A percentile compares a stretch with the other conserved stretches of the same genome.
Conservation (phyloP, 2,329 filamentous ascomycete species). For the Aureobasidium melanogenum region DNA sequence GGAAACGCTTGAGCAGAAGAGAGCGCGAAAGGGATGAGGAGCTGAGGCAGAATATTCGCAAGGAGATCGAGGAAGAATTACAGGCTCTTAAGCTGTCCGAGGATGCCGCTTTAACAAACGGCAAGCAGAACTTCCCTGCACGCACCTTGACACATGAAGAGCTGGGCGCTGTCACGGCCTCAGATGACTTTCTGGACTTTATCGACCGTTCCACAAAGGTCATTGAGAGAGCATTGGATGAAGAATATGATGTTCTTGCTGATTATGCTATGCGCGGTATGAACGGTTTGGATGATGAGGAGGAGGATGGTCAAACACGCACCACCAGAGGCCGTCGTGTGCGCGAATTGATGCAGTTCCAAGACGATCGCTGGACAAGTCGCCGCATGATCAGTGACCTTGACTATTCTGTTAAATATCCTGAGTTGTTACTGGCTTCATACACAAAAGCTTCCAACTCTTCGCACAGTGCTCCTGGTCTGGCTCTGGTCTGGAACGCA, state of each 20-base stretch:
- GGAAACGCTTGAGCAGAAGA: conserved; percentile 68
- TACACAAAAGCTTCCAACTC: conserved; percentile 66
- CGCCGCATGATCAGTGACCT: conserved; percentile 95
- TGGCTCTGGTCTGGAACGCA: conserved; percentile 95
- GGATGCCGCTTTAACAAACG: conserved; percentile 36
- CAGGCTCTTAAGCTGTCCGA: conserved; percentile 53
- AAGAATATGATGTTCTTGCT: conserved; percentile 91
- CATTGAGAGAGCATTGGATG: conserved; percentile 87
- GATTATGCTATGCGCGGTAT: conserved; percentile 80
- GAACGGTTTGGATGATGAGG: conserved; percentile 71
- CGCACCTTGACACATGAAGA: conserved; percentile 77
- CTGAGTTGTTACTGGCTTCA: conserved; percentile 82
- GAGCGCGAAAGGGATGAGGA: conserved; percentile 82
- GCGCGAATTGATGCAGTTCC: conserved; percentile 87
- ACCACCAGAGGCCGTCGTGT: conserved; percentile 66
- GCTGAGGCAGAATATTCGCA: conserved; percentile 70
- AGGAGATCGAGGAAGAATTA: conserved; percentile 89
- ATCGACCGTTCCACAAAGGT: conserved; percentile 94
- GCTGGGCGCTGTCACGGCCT: conserved; percentile 79
- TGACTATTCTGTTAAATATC: conserved; percentile 92
- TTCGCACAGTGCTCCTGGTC: conserved; percentile 83
- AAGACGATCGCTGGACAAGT: conserved; percentile 91
- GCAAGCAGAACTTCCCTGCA: conserved; percentile 56
- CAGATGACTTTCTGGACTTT: conserved; percentile 89
- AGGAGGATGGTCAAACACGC: conserved; percentile 57